These are phyloP conservation scores for Ramaria rubella DNA, from an alignment of 768 basidiomycete species.

Conservation along the genomic window DNA sequence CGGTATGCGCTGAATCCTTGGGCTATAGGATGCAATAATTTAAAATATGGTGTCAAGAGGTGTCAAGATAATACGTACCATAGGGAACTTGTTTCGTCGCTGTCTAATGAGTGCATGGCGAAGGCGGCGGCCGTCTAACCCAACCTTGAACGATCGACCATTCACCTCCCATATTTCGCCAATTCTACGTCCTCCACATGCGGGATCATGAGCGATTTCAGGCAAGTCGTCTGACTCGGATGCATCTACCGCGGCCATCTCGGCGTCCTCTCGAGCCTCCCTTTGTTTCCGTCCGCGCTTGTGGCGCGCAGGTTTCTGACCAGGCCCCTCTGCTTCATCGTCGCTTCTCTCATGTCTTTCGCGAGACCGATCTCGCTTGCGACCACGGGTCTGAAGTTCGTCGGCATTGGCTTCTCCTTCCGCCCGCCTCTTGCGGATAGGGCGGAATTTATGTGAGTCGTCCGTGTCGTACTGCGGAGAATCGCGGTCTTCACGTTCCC, in stretches of 20 bases:
- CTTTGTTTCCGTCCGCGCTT: neutral
- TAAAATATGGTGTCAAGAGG: neutral
- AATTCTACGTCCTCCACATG: slow-evolving; percentile 51
- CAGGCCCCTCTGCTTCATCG: slow-evolving; percentile 17
- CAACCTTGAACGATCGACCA: slow-evolving; percentile 65
- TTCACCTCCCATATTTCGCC: slow-evolving; percentile 76
- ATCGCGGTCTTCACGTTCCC: slow-evolving; percentile 51
- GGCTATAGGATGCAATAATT: slow-evolving; percentile 41
- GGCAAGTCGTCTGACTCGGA: slow-evolving; percentile 32
- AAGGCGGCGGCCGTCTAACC: slow-evolving; percentile 59
- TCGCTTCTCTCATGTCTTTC: slow-evolving; percentile 19
- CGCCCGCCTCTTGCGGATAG: slow-evolving; percentile 18
- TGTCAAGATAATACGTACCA: slow-evolving; percentile 43
- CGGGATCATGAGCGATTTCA: slow-evolving; percentile 39
- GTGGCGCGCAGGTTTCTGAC: slow-evolving; percentile 19
- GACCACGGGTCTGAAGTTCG: neutral
- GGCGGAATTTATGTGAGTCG: slow-evolving; percentile 4
- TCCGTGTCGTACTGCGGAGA: slow-evolving; percentile 26
- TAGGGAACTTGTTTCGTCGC: slow-evolving; percentile 59
- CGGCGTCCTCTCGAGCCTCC: neutral
- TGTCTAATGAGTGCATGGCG: slow-evolving; percentile 68
- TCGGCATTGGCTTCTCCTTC: slow-evolving; percentile 32
- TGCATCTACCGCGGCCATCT: neutral
- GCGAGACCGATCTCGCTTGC: slow-evolving; percentile 1
- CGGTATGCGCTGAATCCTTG: slow-evolving; percentile 70